Percentiles rank a stretch among this genome's conserved stretches.
Conservation (phyloP, 1,139 yeast species). For the Geotrichum aggregatum region DNA sequence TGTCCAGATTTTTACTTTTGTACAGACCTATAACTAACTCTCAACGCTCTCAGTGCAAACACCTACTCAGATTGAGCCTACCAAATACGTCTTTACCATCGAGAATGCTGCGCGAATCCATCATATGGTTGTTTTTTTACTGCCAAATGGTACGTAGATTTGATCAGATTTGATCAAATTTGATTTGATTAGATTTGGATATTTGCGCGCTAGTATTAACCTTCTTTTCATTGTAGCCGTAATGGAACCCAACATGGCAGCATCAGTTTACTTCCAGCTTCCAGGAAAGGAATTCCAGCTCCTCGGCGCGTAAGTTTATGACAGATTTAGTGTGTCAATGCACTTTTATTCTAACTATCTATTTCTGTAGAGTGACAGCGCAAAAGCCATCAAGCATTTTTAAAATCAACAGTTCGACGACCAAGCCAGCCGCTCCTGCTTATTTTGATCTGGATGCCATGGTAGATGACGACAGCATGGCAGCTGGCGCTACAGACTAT, state of each 20-base stretch:
- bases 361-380: constrained; percentile 51
- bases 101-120: constrained; percentile 62
- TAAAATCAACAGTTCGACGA: constrained; percentile 55
- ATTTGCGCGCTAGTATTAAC: neutral
- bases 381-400: constrained; percentile 89
- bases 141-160: constrained; percentile 57
- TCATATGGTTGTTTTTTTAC: constrained; percentile 68
- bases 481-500: constrained; percentile 19
- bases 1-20: neutral
- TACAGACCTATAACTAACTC: constrained; percentile 22
- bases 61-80: constrained; percentile 52
- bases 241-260: constrained; percentile 67
- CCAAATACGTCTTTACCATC: constrained; percentile 58
- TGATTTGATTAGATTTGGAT: neutral
- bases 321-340: neutral
- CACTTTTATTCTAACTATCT: neutral
- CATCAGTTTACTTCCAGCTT: constrained; percentile 82
- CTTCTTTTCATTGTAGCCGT: neutral
- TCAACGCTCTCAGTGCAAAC: constrained; percentile 30
- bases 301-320: constrained; percentile 51
- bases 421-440: constrained; percentile 25
- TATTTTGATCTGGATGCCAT: constrained; percentile 36
- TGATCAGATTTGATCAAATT: no score
- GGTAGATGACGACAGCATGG: constrained; percentile 35
- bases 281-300: constrained; percentile 73